A percentile compares a stretch with the other conserved stretches of the same genome.
These are phyloP conservation scores for Avena insularis DNA, from an alignment of 176 grass and related monocot species.

Conservation along the genomic window DNA sequence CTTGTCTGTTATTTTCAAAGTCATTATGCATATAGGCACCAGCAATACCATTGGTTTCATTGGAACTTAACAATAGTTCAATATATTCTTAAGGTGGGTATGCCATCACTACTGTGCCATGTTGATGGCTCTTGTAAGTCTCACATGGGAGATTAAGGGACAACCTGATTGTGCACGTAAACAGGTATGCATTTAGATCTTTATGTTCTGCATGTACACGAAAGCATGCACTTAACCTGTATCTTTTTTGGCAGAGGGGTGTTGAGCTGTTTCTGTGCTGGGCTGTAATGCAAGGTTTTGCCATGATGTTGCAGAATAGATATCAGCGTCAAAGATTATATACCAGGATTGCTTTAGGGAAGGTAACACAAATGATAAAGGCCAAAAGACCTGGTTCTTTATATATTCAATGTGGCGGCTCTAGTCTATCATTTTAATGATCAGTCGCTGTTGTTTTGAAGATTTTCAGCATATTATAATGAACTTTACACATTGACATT, in stretches of 20 bases:
- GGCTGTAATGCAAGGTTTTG: constrained; percentile 98
- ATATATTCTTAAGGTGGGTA: constrained; percentile 79
- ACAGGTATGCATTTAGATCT: constrained; percentile 58
- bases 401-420: neutral
- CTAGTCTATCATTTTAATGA: constrained; percentile 11
- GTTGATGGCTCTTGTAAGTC: constrained; percentile 94
- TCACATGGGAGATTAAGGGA: constrained; percentile 96
- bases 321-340: constrained; percentile 99
- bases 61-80: constrained; percentile 5
- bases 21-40: neutral
- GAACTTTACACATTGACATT: constrained; percentile 26
- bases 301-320: constrained; percentile 98
- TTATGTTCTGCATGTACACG: constrained; percentile 12
- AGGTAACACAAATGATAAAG: constrained; percentile 59
- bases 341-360: constrained; percentile 97
- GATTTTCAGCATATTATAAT: neutral
- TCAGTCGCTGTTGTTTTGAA: constrained; percentile 14
- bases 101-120: constrained; percentile 99
- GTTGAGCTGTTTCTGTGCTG: constrained; percentile 93
- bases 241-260: constrained; percentile 65
- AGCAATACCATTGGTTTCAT: neutral
- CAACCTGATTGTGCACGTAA: constrained; percentile 88
- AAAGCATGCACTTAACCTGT: constrained; percentile 32
- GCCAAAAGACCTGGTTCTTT: neutral
- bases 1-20: neutral